These are phyloP conservation scores for Aspergillus fischeri DNA, from an alignment of 2,329 filamentous ascomycete genomes.

Conservation along the genomic window DNA sequence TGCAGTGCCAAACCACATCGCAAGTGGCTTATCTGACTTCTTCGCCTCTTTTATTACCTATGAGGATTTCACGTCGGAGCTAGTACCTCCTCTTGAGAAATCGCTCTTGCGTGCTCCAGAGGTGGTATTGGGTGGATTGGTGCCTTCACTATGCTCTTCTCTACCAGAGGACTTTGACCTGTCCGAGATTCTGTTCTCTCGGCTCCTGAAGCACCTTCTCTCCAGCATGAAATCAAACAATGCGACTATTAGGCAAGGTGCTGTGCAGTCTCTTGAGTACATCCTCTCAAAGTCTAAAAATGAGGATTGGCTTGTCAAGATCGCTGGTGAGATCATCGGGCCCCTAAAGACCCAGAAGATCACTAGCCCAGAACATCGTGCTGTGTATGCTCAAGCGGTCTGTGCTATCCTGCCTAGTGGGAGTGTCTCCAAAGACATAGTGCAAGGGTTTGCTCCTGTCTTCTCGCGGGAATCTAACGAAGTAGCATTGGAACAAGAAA, in stretches of 20 bases:
- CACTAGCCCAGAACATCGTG: conserved; percentile 76
- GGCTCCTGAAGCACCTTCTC: conserved; percentile 80
- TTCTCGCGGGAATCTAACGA: conserved; percentile 88
- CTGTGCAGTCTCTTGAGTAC: conserved; percentile 67
- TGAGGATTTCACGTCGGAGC: conserved; percentile 69
- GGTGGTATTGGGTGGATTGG: conserved; percentile 74
- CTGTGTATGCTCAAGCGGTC: conserved; percentile 78
- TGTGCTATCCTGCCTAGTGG: conserved; percentile 58
- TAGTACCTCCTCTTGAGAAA: conserved; percentile 83
- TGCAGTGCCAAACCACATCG: conserved; percentile 66
- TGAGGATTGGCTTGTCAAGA: conserved; percentile 56
- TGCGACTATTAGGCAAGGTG: conserved; percentile 67
- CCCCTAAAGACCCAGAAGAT: conserved; percentile 83
- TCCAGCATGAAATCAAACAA: conserved; percentile 91
- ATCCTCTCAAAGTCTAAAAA: conserved; percentile 63
- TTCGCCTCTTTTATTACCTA: conserved; percentile 69
- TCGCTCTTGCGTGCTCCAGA: conserved; percentile 84
- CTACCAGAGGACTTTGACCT: conserved; percentile 71
- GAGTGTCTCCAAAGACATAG: conserved; percentile 62
- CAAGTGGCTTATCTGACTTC: conserved; percentile 73
- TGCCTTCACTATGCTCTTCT: conserved; percentile 68
- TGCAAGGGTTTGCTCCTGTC: conserved; percentile 61
- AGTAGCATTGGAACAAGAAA: conserved; percentile 70
- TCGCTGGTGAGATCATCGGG: conserved; percentile 70
- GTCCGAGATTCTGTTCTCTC: conserved; percentile 65